Evolutionary conservation across 2,329 filamentous ascomycete genomes (phyloP).

Genomic region (Stromatinia cepivora): DNA sequence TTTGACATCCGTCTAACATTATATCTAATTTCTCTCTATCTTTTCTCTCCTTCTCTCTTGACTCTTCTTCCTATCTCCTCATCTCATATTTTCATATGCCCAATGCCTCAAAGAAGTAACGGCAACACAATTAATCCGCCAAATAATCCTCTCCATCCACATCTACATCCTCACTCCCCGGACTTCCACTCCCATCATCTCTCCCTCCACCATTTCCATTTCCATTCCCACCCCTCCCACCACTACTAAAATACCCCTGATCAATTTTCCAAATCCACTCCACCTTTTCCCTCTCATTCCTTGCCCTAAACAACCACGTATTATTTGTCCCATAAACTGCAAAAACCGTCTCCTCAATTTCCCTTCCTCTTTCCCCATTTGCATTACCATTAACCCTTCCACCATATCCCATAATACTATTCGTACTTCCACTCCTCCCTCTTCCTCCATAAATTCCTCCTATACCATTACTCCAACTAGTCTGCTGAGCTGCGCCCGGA

Average conservation of each 20-base stretch:
- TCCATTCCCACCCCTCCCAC: conserved; percentile 11
- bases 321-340: conserved; percentile 93
- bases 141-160: conserved; percentile 15
- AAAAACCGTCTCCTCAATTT: conserved; percentile 61
- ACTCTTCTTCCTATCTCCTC: neutral
- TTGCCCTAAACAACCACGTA: conserved; percentile 89
- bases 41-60: neutral
- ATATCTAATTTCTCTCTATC: neutral
- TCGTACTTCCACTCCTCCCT: conserved; percentile 11
- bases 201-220: neutral
- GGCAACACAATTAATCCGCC: conserved; percentile 4
- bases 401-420: conserved; percentile 10
- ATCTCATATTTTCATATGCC: neutral
- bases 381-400: conserved; percentile 21
- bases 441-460: conserved; percentile 14
- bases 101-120: neutral
- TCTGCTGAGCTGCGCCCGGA: neutral
- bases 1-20: neutral
- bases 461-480: conserved; percentile 37
- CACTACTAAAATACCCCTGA: conserved; percentile 51
- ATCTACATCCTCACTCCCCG: conserved; percentile 1
- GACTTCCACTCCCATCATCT: neutral
- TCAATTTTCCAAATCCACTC: conserved; percentile 98
- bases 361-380: conserved; percentile 37
- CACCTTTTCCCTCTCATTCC: conserved; percentile 87